Evolutionary conservation across 2,329 filamentous ascomycete genomes (phyloP), one percentile per base, ranked within the genome.

Genomic region (Cladorrhinum sp.): DNA sequence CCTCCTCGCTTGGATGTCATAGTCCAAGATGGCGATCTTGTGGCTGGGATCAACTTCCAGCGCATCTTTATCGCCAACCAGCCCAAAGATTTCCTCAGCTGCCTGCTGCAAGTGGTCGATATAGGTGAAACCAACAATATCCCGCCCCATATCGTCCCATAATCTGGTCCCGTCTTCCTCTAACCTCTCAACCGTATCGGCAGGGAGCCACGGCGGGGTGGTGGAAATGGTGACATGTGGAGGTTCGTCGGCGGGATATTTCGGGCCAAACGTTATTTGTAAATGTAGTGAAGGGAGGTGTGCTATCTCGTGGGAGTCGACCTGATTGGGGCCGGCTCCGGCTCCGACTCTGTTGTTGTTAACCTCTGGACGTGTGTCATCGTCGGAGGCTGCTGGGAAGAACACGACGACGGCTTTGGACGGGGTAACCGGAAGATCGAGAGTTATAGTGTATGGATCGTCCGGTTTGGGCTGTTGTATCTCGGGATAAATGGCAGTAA

Each of bases 11-110:
- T 87, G 87, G 61, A 85, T 86, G 70, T 96, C 90, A 68, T 90
- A 92, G 66, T 92, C 89, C 49, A 96, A 74, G 14, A 97, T 79
- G 4, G 86, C 82, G 18, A 91, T 84, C 74, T 91, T 90, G 70
- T 86, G 80, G 61, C 81, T 79, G 1, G 81, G 75, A 4, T 80
- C 75, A 12, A 88, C 76, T 63, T 81, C 74, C 30, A 89, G 74
- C 18, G 74, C 76, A 4, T 80, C 81, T 2, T 77, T 73, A 1
- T 73, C 68, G 39, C 78, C 75, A 3, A 82, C 79, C 54, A 86
- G 77, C 6, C 81, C 86, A 70, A 90, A 90, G 14, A 82, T 81
- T 62, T 82, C 74, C 61, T 87, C 85, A 3, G 84, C 81, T 10
- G 77, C 79, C 68, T 82, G 82, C 70, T 85, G 82, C 24, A 87